Percentiles rank a stretch among this genome's conserved stretches.
Evolutionary conservation across 148 eudicot genomes (phyloP).

Genomic region (Chenopodium berlandieri): DNA sequence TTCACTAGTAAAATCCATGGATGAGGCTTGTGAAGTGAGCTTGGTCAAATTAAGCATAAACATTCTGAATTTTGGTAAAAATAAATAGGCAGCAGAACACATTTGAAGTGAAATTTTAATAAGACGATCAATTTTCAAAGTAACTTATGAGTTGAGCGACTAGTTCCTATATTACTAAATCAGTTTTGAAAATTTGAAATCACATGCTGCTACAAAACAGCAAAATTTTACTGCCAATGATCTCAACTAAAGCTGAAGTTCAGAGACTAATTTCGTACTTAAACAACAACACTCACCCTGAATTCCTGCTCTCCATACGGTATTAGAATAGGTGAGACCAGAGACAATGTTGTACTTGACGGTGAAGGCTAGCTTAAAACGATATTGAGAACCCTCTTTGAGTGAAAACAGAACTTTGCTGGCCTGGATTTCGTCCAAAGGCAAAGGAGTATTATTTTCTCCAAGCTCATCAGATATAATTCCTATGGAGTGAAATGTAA

Average conservation of each 20-base stretch:
- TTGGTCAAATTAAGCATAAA: neutral
- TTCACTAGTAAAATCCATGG: neutral
- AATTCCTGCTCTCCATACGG: constrained; percentile 58
- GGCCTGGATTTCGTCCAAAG: constrained; percentile 38
- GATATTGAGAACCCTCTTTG: constrained; percentile 52
- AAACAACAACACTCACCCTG: constrained; percentile 42
- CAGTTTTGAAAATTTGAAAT: neutral
- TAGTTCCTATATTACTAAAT: neutral
- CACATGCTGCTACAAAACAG: neutral
- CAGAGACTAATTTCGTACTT: neutral
- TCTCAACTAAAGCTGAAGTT: neutral
- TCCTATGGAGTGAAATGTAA: constrained; percentile 55
- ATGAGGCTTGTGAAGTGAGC: neutral
- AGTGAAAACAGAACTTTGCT: constrained; percentile 48
- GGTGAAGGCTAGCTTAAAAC: constrained; percentile 52
- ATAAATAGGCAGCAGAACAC: neutral
- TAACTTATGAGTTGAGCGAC: neutral
- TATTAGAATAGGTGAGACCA: constrained; percentile 51
- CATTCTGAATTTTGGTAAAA: neutral
- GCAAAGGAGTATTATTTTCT: constrained; percentile 50
- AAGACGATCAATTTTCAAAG: neutral
- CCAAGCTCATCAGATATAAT: constrained; percentile 52
- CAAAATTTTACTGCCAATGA: neutral
- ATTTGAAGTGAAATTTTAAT: neutral
- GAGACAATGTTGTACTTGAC: constrained; percentile 62